Percentiles rank a stretch among this genome's conserved stretches.
Conservation (phyloP, 2,329 filamentous ascomycete genomes). For the Sporothrix luriei region DNA sequence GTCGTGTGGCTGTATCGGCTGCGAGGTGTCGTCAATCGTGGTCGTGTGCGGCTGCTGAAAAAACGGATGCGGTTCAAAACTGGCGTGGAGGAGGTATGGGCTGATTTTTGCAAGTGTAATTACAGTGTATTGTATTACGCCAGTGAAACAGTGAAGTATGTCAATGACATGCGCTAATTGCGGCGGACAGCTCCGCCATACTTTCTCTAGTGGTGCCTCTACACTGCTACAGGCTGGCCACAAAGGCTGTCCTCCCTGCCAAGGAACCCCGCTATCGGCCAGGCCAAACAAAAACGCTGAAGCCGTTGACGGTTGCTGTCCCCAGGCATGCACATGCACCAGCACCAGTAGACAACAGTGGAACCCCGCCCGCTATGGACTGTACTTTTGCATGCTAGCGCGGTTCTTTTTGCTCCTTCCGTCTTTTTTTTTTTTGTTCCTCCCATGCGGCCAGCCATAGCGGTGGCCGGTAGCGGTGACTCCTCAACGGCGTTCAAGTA, state of each 20-base stretch:
- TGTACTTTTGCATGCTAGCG: slow-evolving; percentile 13
- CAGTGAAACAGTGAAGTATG: not conserved
- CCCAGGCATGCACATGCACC: not conserved
- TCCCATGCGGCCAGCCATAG: slow-evolving; percentile 11
- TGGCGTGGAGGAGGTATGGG: slow-evolving; percentile 2
- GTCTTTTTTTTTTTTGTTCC: slow-evolving; percentile 19
- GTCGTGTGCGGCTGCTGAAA: not conserved
- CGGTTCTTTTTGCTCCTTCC: not conserved
- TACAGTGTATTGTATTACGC: no score
- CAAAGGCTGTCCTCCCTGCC: not conserved
- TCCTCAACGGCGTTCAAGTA: not conserved
- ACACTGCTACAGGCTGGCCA: not conserved
- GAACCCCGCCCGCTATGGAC: slow-evolving; percentile 20
- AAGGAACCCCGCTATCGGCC: slow-evolving; percentile 28
- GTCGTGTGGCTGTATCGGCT: not conserved
- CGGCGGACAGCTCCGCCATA: no score
- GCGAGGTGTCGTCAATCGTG: not conserved
- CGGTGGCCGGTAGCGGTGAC: slow-evolving; percentile 14
- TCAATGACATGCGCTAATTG: slow-evolving; percentile 25
- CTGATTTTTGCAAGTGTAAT: slow-evolving; percentile 16
- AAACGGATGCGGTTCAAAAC: slow-evolving; percentile 4
- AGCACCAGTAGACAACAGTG: not conserved
- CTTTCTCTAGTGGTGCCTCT: not conserved
- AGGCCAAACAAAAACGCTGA: slow-evolving; percentile 22
- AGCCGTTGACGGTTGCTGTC: not conserved